These are phyloP conservation scores for Penicillium angulare DNA, from an alignment of 495 filamentous ascomycete species.

Conservation along the genomic window DNA sequence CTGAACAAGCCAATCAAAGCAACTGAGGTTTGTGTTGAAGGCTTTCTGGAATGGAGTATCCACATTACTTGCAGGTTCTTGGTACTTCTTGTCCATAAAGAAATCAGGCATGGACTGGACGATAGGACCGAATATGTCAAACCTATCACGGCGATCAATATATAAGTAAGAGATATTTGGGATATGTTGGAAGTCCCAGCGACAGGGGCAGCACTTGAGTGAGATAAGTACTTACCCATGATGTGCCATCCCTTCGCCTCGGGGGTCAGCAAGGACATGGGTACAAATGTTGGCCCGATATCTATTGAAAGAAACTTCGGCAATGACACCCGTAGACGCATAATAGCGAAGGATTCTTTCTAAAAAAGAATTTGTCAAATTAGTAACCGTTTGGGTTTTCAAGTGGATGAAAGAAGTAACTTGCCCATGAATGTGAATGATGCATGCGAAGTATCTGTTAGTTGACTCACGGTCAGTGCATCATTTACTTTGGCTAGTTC, in stretches of 20 bases:
- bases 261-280: conserved; percentile 23
- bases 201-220: neutral
- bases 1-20: conserved; percentile 40
- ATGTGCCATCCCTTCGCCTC: conserved; percentile 27
- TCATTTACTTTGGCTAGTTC: conserved; percentile 20
- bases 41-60: conserved; percentile 42
- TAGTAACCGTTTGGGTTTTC: too few relatives aligned
- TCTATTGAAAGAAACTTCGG: conserved; percentile 31
- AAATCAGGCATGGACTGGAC: conserved; percentile 35
- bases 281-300: conserved; percentile 37
- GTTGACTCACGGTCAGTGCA: conserved; percentile 23
- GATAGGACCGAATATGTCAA: conserved; percentile 26
- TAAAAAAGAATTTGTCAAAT: conserved; percentile 1
- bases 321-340: conserved; percentile 34
- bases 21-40: conserved; percentile 35
- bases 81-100: conserved; percentile 38
- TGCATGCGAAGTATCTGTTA: conserved; percentile 30
- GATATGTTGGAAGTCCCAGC: too few relatives aligned
- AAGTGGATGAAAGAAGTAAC: neutral
- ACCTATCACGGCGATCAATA: conserved; percentile 23
- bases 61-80: conserved; percentile 31
- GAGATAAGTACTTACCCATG: conserved; percentile 38
- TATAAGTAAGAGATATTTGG: neutral
- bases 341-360: conserved; percentile 47
- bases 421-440: conserved; percentile 30